A percentile compares a stretch with the other conserved stretches of the same genome.
Evolutionary conservation across 257 asterid genomes (phyloP).

Genomic region (Solanum chilense): DNA sequence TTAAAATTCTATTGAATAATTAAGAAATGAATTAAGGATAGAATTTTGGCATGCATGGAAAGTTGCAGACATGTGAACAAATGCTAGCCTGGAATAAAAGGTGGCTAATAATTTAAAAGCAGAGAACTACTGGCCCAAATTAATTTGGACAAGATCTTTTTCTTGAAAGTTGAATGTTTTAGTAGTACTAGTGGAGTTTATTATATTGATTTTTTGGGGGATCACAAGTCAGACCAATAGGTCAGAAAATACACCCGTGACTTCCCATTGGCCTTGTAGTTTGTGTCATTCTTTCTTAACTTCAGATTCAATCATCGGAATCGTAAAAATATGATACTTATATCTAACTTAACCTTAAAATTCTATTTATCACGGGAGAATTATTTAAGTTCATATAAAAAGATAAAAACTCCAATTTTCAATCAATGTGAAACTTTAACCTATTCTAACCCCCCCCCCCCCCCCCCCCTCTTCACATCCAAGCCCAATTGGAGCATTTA

Average conservation of each 20-base stretch:
- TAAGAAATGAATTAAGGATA: neutral
- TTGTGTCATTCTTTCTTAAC: slow-evolving; percentile 5
- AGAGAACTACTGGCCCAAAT: neutral
- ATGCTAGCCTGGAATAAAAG: neutral
- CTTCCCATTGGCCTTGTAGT: slow-evolving; percentile 4
- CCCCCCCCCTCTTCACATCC: neutral
- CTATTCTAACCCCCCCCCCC: too few relatives aligned
- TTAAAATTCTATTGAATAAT: neutral
- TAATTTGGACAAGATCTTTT: neutral
- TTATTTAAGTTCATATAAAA: too few relatives aligned
- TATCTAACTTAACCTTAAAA: too few relatives aligned
- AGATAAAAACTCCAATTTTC: too few relatives aligned
- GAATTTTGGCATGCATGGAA: neutral
- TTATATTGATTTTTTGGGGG: neutral
- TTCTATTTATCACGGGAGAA: fast-evolving
- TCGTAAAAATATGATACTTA: too few relatives aligned
- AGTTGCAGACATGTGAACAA: slow-evolving; percentile 12
- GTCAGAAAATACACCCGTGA: slow-evolving; percentile 15
- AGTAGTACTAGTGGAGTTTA: neutral
- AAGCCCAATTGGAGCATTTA: neutral
- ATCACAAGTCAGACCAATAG: slow-evolving; percentile 1
- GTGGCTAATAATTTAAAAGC: neutral
- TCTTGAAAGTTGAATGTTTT: neutral
- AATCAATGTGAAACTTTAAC: too few relatives aligned
- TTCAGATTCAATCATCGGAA: neutral